A percentile compares a stretch with the other conserved stretches of the same genome.
phyloP scores from a whole-genome alignment of 345 rosid species.

The Eucalyptus paniculata region DNA sequence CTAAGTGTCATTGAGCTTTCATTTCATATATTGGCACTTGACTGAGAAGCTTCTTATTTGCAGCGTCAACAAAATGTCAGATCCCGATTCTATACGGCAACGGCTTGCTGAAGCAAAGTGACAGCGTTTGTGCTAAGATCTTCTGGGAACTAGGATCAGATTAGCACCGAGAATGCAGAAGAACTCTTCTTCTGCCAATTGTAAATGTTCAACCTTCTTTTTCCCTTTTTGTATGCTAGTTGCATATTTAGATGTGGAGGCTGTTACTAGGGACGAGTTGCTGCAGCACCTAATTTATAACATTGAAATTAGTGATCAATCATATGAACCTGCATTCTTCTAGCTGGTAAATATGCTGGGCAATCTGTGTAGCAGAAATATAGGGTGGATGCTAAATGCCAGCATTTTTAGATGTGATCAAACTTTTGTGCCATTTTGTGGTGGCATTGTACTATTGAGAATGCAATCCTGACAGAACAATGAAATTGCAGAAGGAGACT shows the following conservation, averaged over 20 bases:
- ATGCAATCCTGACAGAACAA: not conserved
- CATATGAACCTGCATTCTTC: not conserved
- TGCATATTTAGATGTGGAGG: not conserved
- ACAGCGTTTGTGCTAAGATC: not conserved
- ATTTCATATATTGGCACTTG: not conserved
- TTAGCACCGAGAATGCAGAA: not conserved
- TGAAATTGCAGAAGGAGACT: not conserved
- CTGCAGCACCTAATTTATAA: not conserved
- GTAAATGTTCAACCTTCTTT: not conserved
- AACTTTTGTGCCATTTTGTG: not conserved
- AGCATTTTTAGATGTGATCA: not conserved
- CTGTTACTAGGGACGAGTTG: not conserved
- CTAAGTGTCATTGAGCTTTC: not conserved
- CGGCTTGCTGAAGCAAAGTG: constrained; percentile 44
- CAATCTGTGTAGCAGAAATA: not conserved
- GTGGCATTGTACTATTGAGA: not conserved
- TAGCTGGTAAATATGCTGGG: not conserved
- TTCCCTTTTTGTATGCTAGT: not conserved
- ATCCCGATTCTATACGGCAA: constrained; percentile 27
- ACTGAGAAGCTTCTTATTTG: not conserved
- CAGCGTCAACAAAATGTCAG: constrained; percentile 56
- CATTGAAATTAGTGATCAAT: not conserved
- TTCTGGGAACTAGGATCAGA: not conserved
- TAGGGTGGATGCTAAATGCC: not conserved
- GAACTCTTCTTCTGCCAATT: not conserved